Evolutionary conservation across 805 yeast genomes (phyloP), one percentile per base, ranked within the genome.

Genomic region (Lachancea kluyveri): DNA sequence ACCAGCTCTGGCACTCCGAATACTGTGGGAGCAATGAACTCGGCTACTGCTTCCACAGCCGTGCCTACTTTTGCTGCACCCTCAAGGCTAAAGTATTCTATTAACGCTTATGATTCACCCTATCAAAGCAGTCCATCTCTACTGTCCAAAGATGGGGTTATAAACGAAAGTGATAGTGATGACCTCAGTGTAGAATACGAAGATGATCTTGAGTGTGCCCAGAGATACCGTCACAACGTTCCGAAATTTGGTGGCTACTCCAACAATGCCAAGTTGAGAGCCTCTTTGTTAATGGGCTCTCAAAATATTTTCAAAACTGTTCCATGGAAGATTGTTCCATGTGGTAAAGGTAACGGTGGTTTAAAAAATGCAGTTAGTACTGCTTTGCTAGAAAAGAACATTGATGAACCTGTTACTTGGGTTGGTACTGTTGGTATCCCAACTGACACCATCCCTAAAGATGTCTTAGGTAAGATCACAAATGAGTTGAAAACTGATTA

Each of bases 371-470:
- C 97, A 0, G 72, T 92, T 10, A 68, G 71, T 28, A 61, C 79
- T 5, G 80, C 90, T 0, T 51, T 70, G 9, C 50, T 56, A 13
- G 59, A 67, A 21, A 52, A 64, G 22, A 48, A 59, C 0, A 61
- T 65, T 8, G 38, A 44, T 17, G 56, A 64, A 26, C 50, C 60
- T 4, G 65, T 64, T 28, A 65, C 61, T 36, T 90, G 96, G 95
- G 72, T 90, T 2, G 98, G 98, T n/a, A 78, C 95, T 0, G 59
- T 83, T 20, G 94, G 95, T 17, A 81, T 87, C 69, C 95, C 96
- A 12, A 80, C 90, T 12, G 96, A 92, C 57, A 76, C 70, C 17
- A 70, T 92, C 12, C 81, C 92, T 4, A 59, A 60, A 0, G 50
- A 57, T 0, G 76, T 80, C 3, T 74, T 72, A 39, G 40, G 51